Conservation (phyloP, 2,329 filamentous ascomycete genomes). For the Cercospora zeae-maydis region DNA sequence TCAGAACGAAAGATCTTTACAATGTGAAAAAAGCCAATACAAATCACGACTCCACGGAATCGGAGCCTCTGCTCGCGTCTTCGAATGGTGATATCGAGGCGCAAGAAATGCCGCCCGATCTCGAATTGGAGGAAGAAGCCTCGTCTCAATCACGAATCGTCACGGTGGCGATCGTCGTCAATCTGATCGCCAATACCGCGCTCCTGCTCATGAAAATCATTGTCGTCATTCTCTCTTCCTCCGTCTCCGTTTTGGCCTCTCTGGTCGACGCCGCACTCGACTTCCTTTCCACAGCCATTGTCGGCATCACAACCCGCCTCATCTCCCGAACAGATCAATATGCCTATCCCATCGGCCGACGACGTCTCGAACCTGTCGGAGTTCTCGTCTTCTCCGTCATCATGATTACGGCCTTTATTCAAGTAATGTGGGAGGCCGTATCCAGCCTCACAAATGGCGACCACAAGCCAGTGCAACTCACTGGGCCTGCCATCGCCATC, state of each 20-base stretch:
- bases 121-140: constrained; percentile 64
- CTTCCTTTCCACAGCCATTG: constrained; percentile 76
- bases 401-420: constrained; percentile 81
- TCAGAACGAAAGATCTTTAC: constrained; percentile 82
- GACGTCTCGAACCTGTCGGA: constrained; percentile 72
- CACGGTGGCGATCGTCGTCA: constrained; percentile 82
- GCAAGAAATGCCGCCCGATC: constrained; percentile 60
- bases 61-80: constrained; percentile 37
- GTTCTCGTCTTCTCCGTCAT: constrained; percentile 79
- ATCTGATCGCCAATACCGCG: constrained; percentile 72
- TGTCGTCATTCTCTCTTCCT: constrained; percentile 73
- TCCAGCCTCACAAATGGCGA: constrained; percentile 59
- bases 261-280: constrained; percentile 77
- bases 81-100: constrained; percentile 12
- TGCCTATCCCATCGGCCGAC: constrained; percentile 72
- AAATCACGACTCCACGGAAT: constrained; percentile 49
- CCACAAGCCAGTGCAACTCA: constrained; percentile 68
- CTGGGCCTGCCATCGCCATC: constrained; percentile 68
- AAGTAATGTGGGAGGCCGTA: constrained; percentile 69
- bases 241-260: constrained; percentile 75
- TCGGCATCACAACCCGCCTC: constrained; percentile 72
- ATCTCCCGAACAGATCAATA: constrained; percentile 72
- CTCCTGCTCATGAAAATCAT: constrained; percentile 72
- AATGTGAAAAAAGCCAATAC: constrained; percentile 56
- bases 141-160: constrained; percentile 74